Base-by-base conservation (phyloP, 2,329 filamentous ascomycete species). In the Sphaerostilbella broomeana region DNA sequence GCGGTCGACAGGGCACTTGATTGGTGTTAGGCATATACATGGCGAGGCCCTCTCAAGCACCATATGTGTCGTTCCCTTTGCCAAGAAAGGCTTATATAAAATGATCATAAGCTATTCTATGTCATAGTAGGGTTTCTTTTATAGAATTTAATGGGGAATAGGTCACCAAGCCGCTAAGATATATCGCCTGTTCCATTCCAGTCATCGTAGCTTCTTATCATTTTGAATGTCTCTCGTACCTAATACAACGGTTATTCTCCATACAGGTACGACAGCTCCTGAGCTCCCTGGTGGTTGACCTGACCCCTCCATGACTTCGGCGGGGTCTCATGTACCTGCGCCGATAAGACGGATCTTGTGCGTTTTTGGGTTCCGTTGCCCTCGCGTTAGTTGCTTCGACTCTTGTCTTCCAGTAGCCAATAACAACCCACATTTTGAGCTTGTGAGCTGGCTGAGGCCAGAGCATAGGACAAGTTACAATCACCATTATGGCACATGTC, bases 321-420 rank as follows among this genome's bases (percentile, higher is more conserved):
- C 35, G 40, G 40, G 40, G 40, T 38, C 35, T 39, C 27, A 24
- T 31, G 22, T 40, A 39, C 41, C 32, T 43, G 36, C 41, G 12
- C 41, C 41, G 35, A 39, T 39, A 43, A 39, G 31, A 32, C 41
- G 38, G 38, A 35, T 28, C 17, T 18, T 32, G 11, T 16, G 28
- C 28, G 17, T 30, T 30, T 12, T 12, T 17, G 15, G 19, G 29
- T 5, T 13, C 29, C 20, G 27, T 21, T 34, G 40, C 38, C 45
- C 40, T 37, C 40, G 26, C 10, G 16, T 30, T 4, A 26, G 22
- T 22, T 18, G 19, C 30, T 8, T 6, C n/a, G 11, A 16, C 16
- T 17, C 5, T 13, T 31, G 13, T 4, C 11, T 8, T 6, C n/a
- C 25, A 11, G 13, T 39, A 46, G 32, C 58, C 58, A 61, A 61